Percentiles rank a stretch among this genome's conserved stretches.
These are phyloP conservation scores for Aspergillus sclerotiicarbonarius DNA, from an alignment of 495 filamentous ascomycete species.

Conservation along the genomic window DNA sequence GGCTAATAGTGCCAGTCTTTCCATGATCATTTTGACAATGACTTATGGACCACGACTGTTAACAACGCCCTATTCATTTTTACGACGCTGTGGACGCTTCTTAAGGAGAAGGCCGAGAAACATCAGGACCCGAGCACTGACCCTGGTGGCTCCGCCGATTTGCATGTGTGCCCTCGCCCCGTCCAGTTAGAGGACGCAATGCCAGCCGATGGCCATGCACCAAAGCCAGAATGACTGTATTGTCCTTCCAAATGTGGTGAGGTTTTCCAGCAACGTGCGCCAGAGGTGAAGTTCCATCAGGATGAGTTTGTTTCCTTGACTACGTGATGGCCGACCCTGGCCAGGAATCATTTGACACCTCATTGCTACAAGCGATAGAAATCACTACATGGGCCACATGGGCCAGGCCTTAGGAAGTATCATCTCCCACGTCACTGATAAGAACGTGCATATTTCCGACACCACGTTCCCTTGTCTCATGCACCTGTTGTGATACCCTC, in stretches of 20 bases:
- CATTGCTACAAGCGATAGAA: background rate
- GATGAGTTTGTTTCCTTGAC: background rate
- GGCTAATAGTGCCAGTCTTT: background rate
- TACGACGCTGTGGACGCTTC: background rate
- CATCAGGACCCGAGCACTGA: background rate
- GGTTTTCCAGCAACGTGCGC: slow-evolving; percentile 10
- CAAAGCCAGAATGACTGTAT: background rate
- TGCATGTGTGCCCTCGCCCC: background rate
- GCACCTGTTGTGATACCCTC: slow-evolving; percentile 24
- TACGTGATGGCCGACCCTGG: background rate
- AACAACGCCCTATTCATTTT: background rate
- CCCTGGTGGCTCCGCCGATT: background rate
- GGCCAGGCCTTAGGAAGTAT: background rate
- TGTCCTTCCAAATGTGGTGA: slow-evolving; percentile 18
- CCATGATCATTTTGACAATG: background rate
- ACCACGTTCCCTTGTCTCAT: slow-evolving; percentile 13
- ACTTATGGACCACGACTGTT: background rate
- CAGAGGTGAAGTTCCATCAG: background rate
- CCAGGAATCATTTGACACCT: background rate
- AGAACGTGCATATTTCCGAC: background rate
- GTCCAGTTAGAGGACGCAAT: background rate
- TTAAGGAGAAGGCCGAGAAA: background rate
- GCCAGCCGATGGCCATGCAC: background rate
- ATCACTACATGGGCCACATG: background rate
- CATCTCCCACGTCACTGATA: background rate